A percentile compares a stretch with the other conserved stretches of the same genome.
phyloP scores from a whole-genome alignment of 1,284 basidiomycete species.

The Schizopora paradoxa region DNA sequence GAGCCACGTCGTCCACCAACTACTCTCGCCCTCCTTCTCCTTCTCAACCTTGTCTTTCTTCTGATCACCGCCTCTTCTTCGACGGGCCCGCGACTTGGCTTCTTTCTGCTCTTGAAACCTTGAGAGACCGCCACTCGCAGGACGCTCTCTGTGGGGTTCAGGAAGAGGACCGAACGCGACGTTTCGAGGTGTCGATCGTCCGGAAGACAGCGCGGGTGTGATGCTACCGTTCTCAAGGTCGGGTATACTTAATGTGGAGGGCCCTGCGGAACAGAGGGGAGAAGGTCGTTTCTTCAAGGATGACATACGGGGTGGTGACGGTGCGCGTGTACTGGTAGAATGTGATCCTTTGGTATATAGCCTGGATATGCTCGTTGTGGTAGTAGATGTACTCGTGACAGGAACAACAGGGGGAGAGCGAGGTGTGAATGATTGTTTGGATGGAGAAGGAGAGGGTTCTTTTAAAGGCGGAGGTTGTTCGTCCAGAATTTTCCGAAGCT shows the following conservation, averaged over 20 bases:
- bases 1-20: conserved; percentile 52
- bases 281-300: conserved; percentile 46
- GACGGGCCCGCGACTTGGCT: conserved; percentile 19
- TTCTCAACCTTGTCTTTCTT: conserved; percentile 22
- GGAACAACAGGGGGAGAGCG: conserved; percentile 47
- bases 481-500: conserved; percentile 63
- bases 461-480: conserved; percentile 37
- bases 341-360: conserved; percentile 53
- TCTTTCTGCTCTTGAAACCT: conserved; percentile 27
- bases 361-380: conserved; percentile 68
- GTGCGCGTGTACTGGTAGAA: conserved; percentile 50
- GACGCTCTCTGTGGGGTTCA: conserved; percentile 45
- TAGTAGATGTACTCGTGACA: conserved; percentile 53
- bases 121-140: conserved; percentile 23
- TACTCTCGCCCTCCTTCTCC: conserved; percentile 24
- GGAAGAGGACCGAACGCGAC: conserved; percentile 73
- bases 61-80: background rate
- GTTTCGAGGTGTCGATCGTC: conserved; percentile 60
- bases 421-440: conserved; percentile 28
- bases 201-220: conserved; percentile 27
- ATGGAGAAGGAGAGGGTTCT: conserved; percentile 19
- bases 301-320: conserved; percentile 47
- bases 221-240: conserved; percentile 17
- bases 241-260: conserved; percentile 5
- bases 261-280: conserved; percentile 24